Evolutionary conservation across 2,329 filamentous ascomycete species (phyloP), one percentile per base, ranked within the genome.

Genomic region (Epichloe baconii): DNA sequence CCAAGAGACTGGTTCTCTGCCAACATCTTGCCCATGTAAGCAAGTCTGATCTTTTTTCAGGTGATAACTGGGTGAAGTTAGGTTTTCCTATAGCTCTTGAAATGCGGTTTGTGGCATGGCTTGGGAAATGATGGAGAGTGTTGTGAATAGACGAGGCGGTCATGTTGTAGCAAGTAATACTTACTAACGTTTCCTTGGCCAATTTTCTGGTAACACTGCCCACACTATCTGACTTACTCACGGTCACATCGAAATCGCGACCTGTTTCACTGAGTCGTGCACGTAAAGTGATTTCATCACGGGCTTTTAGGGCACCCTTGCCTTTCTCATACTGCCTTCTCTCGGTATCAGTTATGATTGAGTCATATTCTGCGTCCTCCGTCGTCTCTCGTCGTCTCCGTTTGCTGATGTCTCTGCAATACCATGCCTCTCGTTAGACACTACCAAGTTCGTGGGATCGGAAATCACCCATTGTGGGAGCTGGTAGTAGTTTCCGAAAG

Each of bases 11-110:
- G 64, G 50, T 75, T 74, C 56, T 91, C 86, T 56, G 82, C 81
- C 44, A 95, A 75, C 48, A 90, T 79, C 63, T 82, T 88, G 57
- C 90, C 90, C 66, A 93, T 76, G 64, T 95, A 94, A 19, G 81
- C 83, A 53, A 95, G 77, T 50, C 80, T 80, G 48, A 95, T 72
- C 46, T 74, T 77, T 79, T 80, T 44, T 70, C 71, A 7, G 71
- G 63, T 2, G 75, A 66, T 35, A 90, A 70, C 84, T 85, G 34
- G 19, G 23, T 6, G 35, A 38, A 3, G 43, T 45, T n/a, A 45
- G 43, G 11, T 35, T 10, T 19, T 10, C 38, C n/a, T 10, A 5
- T 14, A n/a, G 14, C 21, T 15, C 21, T 23, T 26, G 6, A 23
- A 31, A 14, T 7, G 3, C 21, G 12, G 11, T 31, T 10, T 14